These are phyloP conservation scores for Paratrimastix pyriformis DNA, from an alignment of 78 protist species.

Conservation along the genomic window DNA sequence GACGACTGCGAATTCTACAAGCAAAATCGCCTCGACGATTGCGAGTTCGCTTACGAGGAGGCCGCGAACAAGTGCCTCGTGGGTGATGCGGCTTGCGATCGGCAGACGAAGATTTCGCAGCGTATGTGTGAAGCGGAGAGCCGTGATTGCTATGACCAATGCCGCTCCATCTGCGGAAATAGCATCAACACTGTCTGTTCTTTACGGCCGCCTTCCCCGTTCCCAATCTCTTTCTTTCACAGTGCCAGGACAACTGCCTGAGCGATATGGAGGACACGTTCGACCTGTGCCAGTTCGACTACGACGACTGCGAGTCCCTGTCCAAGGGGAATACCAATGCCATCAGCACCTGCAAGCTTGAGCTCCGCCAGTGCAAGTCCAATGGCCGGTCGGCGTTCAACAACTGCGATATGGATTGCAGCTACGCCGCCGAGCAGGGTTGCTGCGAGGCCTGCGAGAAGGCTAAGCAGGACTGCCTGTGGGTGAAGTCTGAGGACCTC, in stretches of 20 bases:
- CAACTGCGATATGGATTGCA: conserved; percentile 15
- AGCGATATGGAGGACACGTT: conserved; percentile 3
- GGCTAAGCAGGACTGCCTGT: background rate
- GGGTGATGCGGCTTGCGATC: conserved; percentile 2
- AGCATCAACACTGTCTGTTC: conserved; percentile 13
- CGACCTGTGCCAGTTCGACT: conserved; percentile 9
- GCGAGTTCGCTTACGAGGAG: conserved; percentile 9
- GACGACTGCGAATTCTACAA: conserved; percentile 5
- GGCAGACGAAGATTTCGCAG: background rate
- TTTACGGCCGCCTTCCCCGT: too few relatives aligned
- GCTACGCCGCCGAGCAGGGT: conserved; percentile 2
- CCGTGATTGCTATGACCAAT: conserved; percentile 3
- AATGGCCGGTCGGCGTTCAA: background rate
- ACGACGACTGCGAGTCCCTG: conserved; percentile 1
- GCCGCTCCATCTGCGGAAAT: conserved; percentile 1
- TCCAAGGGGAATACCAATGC: background rate
- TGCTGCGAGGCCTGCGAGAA: conserved; percentile 1
- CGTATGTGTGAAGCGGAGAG: conserved; percentile 7
- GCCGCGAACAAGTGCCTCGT: background rate
- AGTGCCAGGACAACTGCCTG: conserved; percentile 17
- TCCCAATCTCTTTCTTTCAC: too few relatives aligned
- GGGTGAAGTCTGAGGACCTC: background rate
- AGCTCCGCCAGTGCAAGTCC: background rate
- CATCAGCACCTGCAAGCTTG: background rate
- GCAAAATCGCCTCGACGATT: conserved; percentile 9